Conservation (phyloP, 805 yeast species). For the Saturnispora zaruensis region DNA sequence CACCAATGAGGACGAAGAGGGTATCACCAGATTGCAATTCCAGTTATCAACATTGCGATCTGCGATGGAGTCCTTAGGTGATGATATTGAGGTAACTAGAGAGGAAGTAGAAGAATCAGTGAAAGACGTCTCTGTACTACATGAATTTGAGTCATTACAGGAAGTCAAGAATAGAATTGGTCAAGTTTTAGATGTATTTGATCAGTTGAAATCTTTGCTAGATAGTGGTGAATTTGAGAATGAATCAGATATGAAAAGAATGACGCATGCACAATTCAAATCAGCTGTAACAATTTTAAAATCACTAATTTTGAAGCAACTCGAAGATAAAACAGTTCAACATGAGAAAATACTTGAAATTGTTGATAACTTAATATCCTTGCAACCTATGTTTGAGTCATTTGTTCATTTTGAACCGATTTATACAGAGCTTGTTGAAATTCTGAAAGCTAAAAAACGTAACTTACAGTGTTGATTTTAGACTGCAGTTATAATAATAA, state of each 20-base stretch:
- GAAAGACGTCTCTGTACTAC: constrained; percentile 14
- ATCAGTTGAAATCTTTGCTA: constrained; percentile 34
- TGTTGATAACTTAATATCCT: constrained; percentile 38
- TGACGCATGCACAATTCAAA: constrained; percentile 24
- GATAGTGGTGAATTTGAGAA: constrained; percentile 16
- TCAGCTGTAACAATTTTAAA: constrained; percentile 37
- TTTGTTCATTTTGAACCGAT: constrained; percentile 41
- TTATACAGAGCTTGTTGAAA: constrained; percentile 42
- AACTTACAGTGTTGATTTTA: not conserved
- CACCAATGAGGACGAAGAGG: constrained; percentile 20
- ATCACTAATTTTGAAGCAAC: constrained; percentile 27
- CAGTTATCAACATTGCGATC: constrained; percentile 53
- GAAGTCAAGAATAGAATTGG: constrained; percentile 36
- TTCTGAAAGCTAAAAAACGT: constrained; percentile 28
- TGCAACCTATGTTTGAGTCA: constrained; percentile 47
- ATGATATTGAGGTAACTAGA: constrained; percentile 34
- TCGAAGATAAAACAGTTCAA: not conserved
- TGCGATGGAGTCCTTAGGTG: constrained; percentile 47
- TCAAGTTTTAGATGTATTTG: constrained; percentile 32
- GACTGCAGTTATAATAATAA: not conserved
- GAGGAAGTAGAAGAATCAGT: constrained; percentile 17
- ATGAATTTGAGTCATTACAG: constrained; percentile 37
- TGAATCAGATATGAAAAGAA: constrained; percentile 1
- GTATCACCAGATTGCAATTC: constrained; percentile 55
- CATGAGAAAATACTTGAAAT: constrained; percentile 31